Evolutionary conservation across 495 filamentous ascomycete genomes (phyloP), one percentile per base, ranked within the genome.

Genomic region (Neurospora sp.): DNA sequence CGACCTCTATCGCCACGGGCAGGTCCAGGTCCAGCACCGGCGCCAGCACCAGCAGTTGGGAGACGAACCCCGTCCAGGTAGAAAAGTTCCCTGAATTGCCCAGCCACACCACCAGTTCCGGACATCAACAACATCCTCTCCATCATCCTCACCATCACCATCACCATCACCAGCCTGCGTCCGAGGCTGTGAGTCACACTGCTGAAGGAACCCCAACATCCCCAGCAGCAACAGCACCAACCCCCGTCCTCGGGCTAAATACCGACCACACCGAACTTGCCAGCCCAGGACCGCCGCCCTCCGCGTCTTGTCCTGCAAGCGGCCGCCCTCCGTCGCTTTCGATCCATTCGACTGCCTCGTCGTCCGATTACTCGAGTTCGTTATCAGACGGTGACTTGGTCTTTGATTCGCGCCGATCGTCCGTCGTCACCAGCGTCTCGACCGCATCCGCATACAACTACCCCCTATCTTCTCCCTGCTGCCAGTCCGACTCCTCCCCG

Each of bases 51-150:
- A 69, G 68, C 61, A 61, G 53, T 61, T 61, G 53, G 53, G 53
- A 61, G 22, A 35, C 53, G 53, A 31, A 61, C 53, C 53, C 53
- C 17, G 53, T 31, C 27, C 53, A 61, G 22, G 22, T 61, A 14
- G 76, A 78, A 72, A 77, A 72, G 73, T 79, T 79, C 76, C 78
- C 78, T 44, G 78, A 78, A 39, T 72, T 76, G 48, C 71, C 77
- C 78, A 78, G 41, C 17, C 44, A 35, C 71, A 71, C 69, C 59
- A 45, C 61, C 61, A 74, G 70, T 37, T 40, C 73, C 68, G 65
- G 45, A 37, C 65, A 53, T n/a, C 41, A 69, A 70, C 72, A 69
- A 53, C 70, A 38, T 69, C 40, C 42, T 69, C 48, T 41, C 8
- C 35, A 72, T 70, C 73, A 70, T 70, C 8, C 37, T 16, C 45